Percentiles rank a stretch among this genome's conserved stretches.
Conservation (phyloP, 768 basidiomycete species). For the Daedaleopsis nitida region DNA sequence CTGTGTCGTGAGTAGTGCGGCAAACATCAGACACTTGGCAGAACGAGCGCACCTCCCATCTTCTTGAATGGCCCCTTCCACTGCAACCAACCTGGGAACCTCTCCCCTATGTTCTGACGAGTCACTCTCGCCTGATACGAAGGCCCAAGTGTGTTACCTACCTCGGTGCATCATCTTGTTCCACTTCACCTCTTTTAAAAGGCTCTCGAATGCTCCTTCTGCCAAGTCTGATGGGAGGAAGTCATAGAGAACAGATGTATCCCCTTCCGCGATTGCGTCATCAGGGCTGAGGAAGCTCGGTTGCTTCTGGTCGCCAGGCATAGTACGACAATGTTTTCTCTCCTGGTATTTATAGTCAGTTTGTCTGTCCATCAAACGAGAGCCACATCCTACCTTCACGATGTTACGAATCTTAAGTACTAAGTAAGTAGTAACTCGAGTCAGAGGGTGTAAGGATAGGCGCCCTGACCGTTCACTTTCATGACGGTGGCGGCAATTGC, state of each 20-base stretch:
- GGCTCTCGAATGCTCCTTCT: slow-evolving; percentile 54
- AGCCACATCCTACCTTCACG: too few relatives aligned
- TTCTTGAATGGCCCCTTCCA: slow-evolving; percentile 53
- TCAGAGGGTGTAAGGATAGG: too few relatives aligned
- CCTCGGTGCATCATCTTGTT: slow-evolving; percentile 75
- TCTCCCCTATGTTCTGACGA: slow-evolving; percentile 53
- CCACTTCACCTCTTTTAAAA: slow-evolving; percentile 72
- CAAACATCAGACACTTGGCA: slow-evolving; percentile 14
- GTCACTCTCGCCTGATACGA: neutral
- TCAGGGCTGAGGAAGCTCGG: slow-evolving; percentile 21
- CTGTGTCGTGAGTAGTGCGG: slow-evolving; percentile 6
- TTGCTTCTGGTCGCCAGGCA: neutral
- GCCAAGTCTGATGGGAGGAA: slow-evolving; percentile 60
- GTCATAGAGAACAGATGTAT: slow-evolving; percentile 60
- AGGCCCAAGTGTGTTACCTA: slow-evolving; percentile 24
- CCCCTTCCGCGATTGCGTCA: slow-evolving; percentile 63
- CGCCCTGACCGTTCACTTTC: too few relatives aligned
- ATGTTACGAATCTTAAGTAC: too few relatives aligned
- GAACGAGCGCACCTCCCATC: slow-evolving; percentile 47
- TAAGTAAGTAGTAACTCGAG: too few relatives aligned
- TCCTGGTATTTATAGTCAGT: too few relatives aligned
- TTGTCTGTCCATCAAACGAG: too few relatives aligned
- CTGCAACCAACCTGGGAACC: slow-evolving; percentile 66
- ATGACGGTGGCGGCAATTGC: too few relatives aligned
- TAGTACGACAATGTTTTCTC: too few relatives aligned